phyloP scores from a whole-genome alignment of 371 early-diverging fungal genomes.

The Dichotomocladium elegans region DNA sequence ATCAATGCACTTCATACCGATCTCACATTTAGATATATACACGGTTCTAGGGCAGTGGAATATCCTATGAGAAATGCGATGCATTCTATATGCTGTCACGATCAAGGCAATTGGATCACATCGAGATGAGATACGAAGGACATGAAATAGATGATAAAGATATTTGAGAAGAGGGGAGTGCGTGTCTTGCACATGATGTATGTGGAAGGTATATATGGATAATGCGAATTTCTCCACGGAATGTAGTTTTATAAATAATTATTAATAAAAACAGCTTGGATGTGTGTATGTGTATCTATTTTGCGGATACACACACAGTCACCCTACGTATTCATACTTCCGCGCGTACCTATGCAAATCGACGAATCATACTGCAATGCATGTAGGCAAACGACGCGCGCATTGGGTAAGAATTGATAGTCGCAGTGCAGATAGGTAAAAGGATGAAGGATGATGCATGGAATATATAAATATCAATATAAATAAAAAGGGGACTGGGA shows the following conservation, averaged over 20 bases:
- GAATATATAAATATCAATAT: not conserved
- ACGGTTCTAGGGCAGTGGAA: slow-evolving; percentile 44
- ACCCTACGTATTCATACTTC: too few species aligned
- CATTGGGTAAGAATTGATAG: not conserved
- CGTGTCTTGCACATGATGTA: too few species aligned
- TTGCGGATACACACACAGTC: too few species aligned
- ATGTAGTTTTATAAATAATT: too few species aligned
- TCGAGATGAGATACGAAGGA: slow-evolving; percentile 29
- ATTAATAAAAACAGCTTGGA: too few species aligned
- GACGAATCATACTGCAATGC: too few species aligned
- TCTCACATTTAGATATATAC: not conserved
- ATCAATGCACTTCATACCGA: not conserved
- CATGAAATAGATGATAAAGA: slow-evolving; percentile 48
- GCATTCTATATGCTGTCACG: slow-evolving; percentile 42
- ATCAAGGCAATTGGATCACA: slow-evolving; percentile 31
- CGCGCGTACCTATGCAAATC: too few species aligned
- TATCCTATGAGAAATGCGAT: slow-evolving; percentile 44
- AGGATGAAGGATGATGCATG: not conserved
- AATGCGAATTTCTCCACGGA: not conserved
- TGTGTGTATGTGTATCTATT: too few species aligned
- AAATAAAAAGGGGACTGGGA: too few species aligned
- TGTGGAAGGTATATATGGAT: too few species aligned
- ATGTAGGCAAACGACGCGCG: not conserved
- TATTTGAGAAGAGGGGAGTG: slow-evolving; percentile 13
- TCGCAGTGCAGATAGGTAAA: not conserved